phyloP scores from a whole-genome alignment of 495 filamentous ascomycete species.

The Penicillium goetzii region DNA sequence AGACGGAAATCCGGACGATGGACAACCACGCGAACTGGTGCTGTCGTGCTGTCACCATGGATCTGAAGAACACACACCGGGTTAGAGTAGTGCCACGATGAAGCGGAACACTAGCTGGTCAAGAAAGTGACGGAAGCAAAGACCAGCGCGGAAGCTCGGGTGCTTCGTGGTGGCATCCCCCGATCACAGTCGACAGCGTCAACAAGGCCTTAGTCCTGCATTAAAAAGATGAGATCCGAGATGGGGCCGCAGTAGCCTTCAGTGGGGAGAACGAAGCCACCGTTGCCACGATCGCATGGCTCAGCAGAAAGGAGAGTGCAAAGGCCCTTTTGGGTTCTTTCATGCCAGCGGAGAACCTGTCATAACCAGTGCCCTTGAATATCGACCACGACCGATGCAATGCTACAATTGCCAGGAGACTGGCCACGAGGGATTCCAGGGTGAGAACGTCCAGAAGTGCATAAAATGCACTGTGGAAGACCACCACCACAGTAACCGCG shows the following conservation, averaged over 20 bases:
- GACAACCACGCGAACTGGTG: constrained; percentile 32
- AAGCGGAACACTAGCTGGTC: constrained; percentile 23
- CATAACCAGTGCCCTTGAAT: constrained; percentile 32
- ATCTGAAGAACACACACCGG: constrained; percentile 28
- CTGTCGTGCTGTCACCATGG: constrained; percentile 33
- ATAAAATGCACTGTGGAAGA: constrained; percentile 33
- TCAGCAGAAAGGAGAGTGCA: constrained; percentile 34
- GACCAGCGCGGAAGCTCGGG: constrained; percentile 28
- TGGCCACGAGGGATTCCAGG: constrained; percentile 17
- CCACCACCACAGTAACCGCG: constrained; percentile 31
- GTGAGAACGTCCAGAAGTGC: constrained; percentile 33
- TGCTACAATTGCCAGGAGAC: constrained; percentile 38
- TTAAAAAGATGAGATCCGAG: constrained; percentile 19
- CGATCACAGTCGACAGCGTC: constrained; percentile 39
- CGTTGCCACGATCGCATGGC: constrained; percentile 35
- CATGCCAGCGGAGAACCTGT: constrained; percentile 33
- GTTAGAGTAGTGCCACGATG: constrained; percentile 28
- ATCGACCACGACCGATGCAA: constrained; percentile 31
- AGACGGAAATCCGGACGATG: constrained; percentile 34
- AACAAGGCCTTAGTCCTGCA: constrained; percentile 36
- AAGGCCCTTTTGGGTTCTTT: constrained; percentile 38
- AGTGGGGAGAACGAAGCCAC: constrained; percentile 29
- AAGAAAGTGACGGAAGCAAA: constrained; percentile 33
- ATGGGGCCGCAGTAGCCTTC: constrained; percentile 22
- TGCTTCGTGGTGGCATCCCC: constrained; percentile 38